Conservation (phyloP, 306 rosid genomes). For the Prunus fruticosa region DNA sequence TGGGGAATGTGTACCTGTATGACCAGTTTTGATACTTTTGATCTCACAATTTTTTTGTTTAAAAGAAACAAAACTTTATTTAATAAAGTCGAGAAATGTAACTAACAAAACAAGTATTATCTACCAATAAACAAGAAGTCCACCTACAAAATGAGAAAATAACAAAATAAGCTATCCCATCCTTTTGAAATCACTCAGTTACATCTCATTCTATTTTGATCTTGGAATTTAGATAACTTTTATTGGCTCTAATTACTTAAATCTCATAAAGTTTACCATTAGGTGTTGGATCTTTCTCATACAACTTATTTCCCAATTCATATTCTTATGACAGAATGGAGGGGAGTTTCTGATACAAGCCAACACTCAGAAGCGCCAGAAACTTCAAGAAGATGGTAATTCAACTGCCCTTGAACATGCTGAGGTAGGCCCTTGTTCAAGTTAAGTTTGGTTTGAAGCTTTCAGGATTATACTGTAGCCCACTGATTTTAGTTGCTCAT, state of each 20-base stretch:
- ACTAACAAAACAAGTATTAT: neutral
- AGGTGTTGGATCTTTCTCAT: neutral
- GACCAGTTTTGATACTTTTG: neutral
- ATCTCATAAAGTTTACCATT: neutral
- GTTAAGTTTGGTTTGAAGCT: constrained; percentile 8
- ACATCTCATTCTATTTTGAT: neutral
- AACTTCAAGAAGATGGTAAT: constrained; percentile 50
- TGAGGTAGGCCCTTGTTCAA: constrained; percentile 59
- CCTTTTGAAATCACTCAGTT: neutral
- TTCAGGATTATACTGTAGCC: neutral
- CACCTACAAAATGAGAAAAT: neutral
- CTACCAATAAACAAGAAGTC: neutral
- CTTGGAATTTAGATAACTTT: neutral
- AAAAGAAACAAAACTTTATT: neutral
- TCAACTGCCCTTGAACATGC: constrained; percentile 49
- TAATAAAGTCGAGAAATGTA: neutral
- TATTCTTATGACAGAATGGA: constrained; percentile 39
- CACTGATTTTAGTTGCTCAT: neutral
- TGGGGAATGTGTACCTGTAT: neutral
- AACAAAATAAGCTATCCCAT: neutral
- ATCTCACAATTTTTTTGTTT: neutral
- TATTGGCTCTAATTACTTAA: neutral
- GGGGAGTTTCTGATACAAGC: constrained; percentile 87
- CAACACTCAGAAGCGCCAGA: constrained; percentile 78
- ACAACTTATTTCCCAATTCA: neutral